Base-by-base conservation (phyloP, 1,139 yeast species). In the Scheffersomyces cryptocercus region DNA sequence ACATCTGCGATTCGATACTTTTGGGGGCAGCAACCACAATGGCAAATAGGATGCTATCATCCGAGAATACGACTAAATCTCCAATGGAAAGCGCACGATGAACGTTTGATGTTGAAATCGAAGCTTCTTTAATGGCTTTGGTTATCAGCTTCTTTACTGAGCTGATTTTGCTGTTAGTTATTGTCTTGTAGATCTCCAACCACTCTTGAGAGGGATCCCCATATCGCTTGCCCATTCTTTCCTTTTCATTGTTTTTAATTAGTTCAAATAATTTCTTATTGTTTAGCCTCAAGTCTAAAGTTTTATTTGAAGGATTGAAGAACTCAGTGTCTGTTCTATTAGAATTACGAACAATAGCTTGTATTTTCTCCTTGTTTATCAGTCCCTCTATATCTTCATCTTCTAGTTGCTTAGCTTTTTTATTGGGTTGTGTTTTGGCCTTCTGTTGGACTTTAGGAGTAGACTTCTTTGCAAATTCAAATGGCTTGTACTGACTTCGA, bases 31-130 rank as follows among this genome's bases (percentile, higher is more conserved):
- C 62, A 8, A 64, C 73, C 3, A 74, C 64, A 10, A 74, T 51
- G 41, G 60, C 68, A 34, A 72, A 56, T 29, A 61, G 57, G 6
- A 65, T 55, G 40, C 61, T 60, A n/a, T 68, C 71, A 8, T 61
- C 60, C 15, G 52, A 46, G 7, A 73, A 43, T 0, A 68, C 60
- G 2, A 73, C 79, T 43, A 74, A 49, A 47, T 74, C 79, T 0
- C 79, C 79, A 0, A 70, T 56, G 3, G 56, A 42, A 5, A 71
- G 47, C 20, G 68, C 65, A 40, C 54, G 49, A 12, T 52, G 58
- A 26, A 61, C 58, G 11, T 47, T 52, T 1, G 43, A 42, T 4
- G 67, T 62, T 3, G 68, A 56, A 6, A 72, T 61, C 1, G 51
- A 55, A 3, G 70, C 70, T 5, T 54, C 52, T 4, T 42, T 33